These are phyloP conservation scores for Hyphopichia buzzinii DNA, from an alignment of 1,139 yeast genomes.

Conservation along the genomic window DNA sequence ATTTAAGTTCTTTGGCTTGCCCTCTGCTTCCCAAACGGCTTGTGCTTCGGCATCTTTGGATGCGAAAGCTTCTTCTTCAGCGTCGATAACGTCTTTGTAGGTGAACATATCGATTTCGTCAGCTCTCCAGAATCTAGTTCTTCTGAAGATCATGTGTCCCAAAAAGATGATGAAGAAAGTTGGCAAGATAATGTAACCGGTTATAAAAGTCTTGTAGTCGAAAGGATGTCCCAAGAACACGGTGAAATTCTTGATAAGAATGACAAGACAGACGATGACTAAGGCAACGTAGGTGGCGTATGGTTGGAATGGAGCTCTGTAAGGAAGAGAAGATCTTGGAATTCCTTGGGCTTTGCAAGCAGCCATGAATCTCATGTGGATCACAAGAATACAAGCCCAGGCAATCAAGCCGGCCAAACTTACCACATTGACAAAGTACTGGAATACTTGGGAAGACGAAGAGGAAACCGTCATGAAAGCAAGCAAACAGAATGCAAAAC, in stretches of 20 bases:
- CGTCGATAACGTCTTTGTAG: conserved; percentile 63
- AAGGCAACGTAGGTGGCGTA: conserved; percentile 61
- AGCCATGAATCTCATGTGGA: conserved; percentile 60
- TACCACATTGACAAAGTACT: conserved; percentile 69
- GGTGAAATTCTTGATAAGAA: conserved; percentile 72
- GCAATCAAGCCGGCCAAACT: conserved; percentile 71
- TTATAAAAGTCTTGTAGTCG: conserved; percentile 62
- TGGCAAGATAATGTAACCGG: conserved; percentile 78
- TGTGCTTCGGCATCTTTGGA: conserved; percentile 29
- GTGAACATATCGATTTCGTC: conserved; percentile 64
- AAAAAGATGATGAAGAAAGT: conserved; percentile 52
- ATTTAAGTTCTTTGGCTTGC: conserved; percentile 36
- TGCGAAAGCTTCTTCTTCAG: conserved; percentile 53
- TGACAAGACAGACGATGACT: conserved; percentile 50
- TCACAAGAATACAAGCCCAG: conserved; percentile 63
- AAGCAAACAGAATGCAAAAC: conserved; percentile 50
- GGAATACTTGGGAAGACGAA: conserved; percentile 53
- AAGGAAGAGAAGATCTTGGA: conserved; percentile 38
- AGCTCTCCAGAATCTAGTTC: conserved; percentile 51
- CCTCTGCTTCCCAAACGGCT: conserved; percentile 48
- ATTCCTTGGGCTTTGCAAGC: conserved; percentile 69
- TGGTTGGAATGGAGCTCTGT: conserved; percentile 66
- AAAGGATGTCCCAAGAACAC: conserved; percentile 57
- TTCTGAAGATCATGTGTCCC: conserved; percentile 58
- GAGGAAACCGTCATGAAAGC: conserved; percentile 63